Evolutionary conservation across 108 stramenopile species (phyloP).

Genomic region (Fragilaria radians): DNA sequence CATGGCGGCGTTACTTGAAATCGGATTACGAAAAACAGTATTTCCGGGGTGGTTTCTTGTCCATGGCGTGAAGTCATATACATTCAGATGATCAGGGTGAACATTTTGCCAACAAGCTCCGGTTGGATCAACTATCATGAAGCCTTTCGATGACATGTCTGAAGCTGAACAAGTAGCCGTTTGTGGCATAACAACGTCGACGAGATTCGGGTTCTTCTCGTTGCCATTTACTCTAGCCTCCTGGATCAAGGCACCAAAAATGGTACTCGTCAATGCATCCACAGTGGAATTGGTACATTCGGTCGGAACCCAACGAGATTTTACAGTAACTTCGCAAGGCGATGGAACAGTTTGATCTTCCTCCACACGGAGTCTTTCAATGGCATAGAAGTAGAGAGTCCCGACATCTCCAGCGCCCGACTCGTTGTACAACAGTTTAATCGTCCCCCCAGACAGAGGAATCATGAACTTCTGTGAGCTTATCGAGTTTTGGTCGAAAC

Average conservation of each 20-base stretch:
- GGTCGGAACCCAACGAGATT: background rate
- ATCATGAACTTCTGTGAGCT: background rate
- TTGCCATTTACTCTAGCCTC: background rate
- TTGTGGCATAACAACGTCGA: background rate
- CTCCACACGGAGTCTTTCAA: conserved; percentile 2
- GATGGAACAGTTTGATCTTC: background rate
- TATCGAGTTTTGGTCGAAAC: background rate
- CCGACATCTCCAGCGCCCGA: background rate
- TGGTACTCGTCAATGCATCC: background rate
- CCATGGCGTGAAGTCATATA: conserved; percentile 8
- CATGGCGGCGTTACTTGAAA: too few relatives aligned
- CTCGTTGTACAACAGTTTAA: background rate
- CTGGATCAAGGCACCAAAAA: background rate
- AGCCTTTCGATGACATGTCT: background rate
- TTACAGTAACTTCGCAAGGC: conserved; percentile 3
- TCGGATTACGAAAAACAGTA: too few relatives aligned
- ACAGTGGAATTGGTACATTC: background rate
- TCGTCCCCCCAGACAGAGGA: background rate
- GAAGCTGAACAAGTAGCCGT: background rate
- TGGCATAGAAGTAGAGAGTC: conserved; percentile 3
- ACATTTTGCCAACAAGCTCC: conserved; percentile 4
- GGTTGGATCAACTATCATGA: background rate
- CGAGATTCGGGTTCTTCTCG: background rate
- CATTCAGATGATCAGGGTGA: conserved; percentile 3
- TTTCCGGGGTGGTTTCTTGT: too few relatives aligned